These are phyloP conservation scores for Silene noctiflora DNA, from an alignment of 179 eudicot genomes.

Conservation along the genomic window DNA sequence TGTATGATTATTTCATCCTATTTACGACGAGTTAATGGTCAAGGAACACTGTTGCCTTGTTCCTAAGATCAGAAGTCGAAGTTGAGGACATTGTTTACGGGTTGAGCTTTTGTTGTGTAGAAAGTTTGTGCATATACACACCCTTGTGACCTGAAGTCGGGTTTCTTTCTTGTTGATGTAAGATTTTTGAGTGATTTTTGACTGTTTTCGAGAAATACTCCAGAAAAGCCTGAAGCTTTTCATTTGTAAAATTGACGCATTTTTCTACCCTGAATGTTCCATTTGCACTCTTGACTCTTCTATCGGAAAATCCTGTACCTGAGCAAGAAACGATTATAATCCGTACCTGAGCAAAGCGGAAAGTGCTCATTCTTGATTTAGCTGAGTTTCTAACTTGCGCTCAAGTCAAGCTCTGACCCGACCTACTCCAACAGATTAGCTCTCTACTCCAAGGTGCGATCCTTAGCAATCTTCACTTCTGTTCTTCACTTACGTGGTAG, in stretches of 20 bases:
- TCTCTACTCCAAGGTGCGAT: too few species aligned
- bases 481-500: too few species aligned
- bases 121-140: constrained; percentile 15
- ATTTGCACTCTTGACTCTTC: neutral
- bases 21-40: constrained; percentile 10
- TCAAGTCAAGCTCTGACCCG: too few species aligned
- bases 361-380: too few species aligned
- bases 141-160: constrained; percentile 1
- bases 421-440: too few species aligned
- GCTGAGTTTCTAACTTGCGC: too few species aligned
- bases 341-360: too few species aligned
- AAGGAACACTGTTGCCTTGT: neutral
- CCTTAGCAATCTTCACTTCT: too few species aligned
- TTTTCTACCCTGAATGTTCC: neutral
- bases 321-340: too few species aligned
- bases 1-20: constrained; percentile 1
- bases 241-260: constrained; percentile 3
- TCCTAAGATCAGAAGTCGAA: too few species aligned
- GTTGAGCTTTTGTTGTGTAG: constrained; percentile 19
- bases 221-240: constrained; percentile 8
- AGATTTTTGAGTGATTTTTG: neutral
- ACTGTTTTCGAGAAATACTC: neutral
- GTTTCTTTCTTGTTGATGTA: constrained; percentile 5
- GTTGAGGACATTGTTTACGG: neutral
- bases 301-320: neutral